phyloP scores from a whole-genome alignment of 2,329 filamentous ascomycete genomes.

The Dactylellina leptospora region DNA sequence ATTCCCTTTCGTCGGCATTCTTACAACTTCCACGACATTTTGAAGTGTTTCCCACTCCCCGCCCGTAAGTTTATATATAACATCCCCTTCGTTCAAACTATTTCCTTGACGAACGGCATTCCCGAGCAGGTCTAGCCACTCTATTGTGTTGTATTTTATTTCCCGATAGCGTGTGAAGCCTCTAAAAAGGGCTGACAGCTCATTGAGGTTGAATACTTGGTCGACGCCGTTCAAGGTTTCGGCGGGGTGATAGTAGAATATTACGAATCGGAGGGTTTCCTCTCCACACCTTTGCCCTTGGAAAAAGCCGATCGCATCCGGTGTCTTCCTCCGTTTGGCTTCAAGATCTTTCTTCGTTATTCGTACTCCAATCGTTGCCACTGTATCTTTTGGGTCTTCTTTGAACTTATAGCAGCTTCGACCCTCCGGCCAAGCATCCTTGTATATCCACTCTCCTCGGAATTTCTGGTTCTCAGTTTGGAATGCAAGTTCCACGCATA shows the following conservation, averaged over 20 bases:
- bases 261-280: slow-evolving; percentile 15
- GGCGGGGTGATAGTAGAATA: slow-evolving; percentile 23
- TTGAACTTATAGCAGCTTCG: neutral
- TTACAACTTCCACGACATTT: slow-evolving; percentile 15
- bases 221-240: neutral
- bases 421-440: slow-evolving; percentile 4
- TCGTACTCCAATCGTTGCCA: slow-evolving; percentile 5
- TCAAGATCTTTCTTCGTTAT: neutral
- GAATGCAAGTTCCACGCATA: slow-evolving; percentile 10
- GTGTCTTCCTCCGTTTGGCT: slow-evolving; percentile 4
- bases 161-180: slow-evolving; percentile 12
- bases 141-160: slow-evolving; percentile 2
- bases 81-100: slow-evolving; percentile 22
- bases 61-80: neutral
- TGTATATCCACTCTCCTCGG: neutral
- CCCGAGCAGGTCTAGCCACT: slow-evolving; percentile 2
- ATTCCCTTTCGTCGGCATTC: neutral
- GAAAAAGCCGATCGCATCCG: slow-evolving; percentile 24
- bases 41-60: slow-evolving; percentile 1
- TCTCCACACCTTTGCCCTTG: neutral
- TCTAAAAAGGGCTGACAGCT: slow-evolving; percentile 6
- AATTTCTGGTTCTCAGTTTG: neutral
- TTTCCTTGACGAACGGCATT: neutral
- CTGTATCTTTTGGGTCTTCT: neutral
- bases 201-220: slow-evolving; percentile 3